Conservation (phyloP, 2,329 filamentous ascomycete species). For the Stenocarpella maydis region DNA sequence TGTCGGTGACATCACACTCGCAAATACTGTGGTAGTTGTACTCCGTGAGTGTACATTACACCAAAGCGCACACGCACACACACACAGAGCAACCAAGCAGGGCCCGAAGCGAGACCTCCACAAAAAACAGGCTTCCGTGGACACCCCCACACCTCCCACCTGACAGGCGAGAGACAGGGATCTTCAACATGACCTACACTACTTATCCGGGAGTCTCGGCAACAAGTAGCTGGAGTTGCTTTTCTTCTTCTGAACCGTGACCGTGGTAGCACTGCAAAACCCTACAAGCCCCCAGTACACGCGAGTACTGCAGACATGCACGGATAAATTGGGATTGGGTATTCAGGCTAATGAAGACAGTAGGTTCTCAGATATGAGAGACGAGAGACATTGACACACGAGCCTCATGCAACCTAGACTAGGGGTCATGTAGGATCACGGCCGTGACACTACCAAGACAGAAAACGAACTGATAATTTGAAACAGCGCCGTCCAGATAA, state of each 20-base stretch:
- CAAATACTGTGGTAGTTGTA: too few species aligned
- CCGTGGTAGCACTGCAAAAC: background rate
- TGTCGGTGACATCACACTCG: too few species aligned
- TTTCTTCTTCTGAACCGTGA: background rate
- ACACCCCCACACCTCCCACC: background rate
- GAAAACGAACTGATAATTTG: background rate
- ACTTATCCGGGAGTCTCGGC: background rate
- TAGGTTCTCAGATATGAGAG: background rate
- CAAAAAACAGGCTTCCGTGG: background rate
- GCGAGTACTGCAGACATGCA: too few species aligned
- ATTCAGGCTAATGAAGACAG: slow-evolving; percentile 18
- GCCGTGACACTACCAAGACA: background rate
- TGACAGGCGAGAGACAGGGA: background rate
- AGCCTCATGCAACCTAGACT: slow-evolving; percentile 4
- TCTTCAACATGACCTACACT: background rate
- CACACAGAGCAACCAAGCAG: background rate
- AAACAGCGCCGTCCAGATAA: background rate
- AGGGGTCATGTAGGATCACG: background rate
- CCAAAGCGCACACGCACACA: too few species aligned
- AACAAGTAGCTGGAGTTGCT: background rate
- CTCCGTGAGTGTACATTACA: too few species aligned
- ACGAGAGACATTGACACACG: background rate
- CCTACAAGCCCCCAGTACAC: background rate
- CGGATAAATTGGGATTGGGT: background rate
- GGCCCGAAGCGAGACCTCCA: background rate